Evolutionary conservation across 2,329 filamentous ascomycete genomes (phyloP).

Genomic region (Conoideocrella luteorostrata): DNA sequence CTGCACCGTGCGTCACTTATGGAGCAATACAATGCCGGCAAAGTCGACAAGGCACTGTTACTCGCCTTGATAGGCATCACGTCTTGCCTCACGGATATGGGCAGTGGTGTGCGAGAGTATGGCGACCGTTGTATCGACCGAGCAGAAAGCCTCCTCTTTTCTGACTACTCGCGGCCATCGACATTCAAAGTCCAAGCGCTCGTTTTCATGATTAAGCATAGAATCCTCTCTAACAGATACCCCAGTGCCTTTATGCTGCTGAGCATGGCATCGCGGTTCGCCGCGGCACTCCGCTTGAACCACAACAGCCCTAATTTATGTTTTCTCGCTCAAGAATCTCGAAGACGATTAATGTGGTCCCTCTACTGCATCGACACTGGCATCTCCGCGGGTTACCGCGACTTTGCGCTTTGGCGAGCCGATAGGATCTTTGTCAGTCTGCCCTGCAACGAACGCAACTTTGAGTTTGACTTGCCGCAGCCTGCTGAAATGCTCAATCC

Average conservation of each 20-base stretch:
- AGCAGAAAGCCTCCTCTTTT: constrained; percentile 45
- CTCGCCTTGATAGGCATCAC: constrained; percentile 51
- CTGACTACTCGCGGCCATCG: constrained; percentile 48
- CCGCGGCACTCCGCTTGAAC: constrained; percentile 36
- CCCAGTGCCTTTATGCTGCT: constrained; percentile 39
- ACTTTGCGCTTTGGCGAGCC: constrained; percentile 37
- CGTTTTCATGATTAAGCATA: constrained; percentile 38
- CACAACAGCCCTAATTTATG: constrained; percentile 34
- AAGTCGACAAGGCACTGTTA: constrained; percentile 47
- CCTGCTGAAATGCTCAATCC: constrained; percentile 45
- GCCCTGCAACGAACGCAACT: constrained; percentile 38
- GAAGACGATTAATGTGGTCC: constrained; percentile 38
- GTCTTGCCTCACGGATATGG: constrained; percentile 48
- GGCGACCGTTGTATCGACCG: constrained; percentile 49
- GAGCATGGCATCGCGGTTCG: constrained; percentile 36
- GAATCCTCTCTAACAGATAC: constrained; percentile 36
- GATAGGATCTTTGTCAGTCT: constrained; percentile 35
- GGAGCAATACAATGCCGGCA: constrained; percentile 51
- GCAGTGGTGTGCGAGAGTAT: constrained; percentile 44
- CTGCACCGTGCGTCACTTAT: constrained; percentile 53
- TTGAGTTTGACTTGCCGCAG: constrained; percentile 52
- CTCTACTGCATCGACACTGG: constrained; percentile 36
- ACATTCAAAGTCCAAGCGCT: constrained; percentile 49
- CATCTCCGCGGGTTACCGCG: constrained; percentile 36
- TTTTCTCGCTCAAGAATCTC: constrained; percentile 35